phyloP scores from a whole-genome alignment of 2,329 filamentous ascomycete species.

The Trichothecium roseum region DNA sequence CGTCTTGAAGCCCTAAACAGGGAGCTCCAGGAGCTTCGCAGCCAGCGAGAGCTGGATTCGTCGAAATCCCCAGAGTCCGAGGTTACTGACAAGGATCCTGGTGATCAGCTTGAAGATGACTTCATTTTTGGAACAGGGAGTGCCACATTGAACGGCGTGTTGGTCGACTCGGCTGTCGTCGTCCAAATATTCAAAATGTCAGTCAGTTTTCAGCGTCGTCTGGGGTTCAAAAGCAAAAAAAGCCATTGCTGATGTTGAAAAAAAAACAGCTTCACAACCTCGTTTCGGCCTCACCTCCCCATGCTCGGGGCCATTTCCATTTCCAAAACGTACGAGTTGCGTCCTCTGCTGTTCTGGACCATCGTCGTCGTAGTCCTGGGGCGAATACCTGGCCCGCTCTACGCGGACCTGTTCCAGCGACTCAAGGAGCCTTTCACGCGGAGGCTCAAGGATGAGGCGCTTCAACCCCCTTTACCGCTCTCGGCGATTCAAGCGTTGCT shows the following conservation, averaged over 20 bases:
- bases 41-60: conserved; percentile 9
- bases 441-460: conserved; percentile 10
- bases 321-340: conserved; percentile 12
- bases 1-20: conserved; percentile 20
- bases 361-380: conserved; percentile 13
- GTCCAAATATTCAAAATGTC: conserved; percentile 2
- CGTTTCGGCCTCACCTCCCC: conserved; percentile 15
- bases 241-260: no score
- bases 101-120: conserved; percentile 9
- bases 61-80: not conserved
- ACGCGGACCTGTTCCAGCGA: conserved; percentile 10
- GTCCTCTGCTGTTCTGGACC: conserved; percentile 19
- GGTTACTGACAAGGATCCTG: conserved; percentile 9
- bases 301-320: conserved; percentile 16
- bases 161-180: not conserved
- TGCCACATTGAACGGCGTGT: not conserved
- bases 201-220: not conserved
- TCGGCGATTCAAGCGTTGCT: conserved; percentile 17
- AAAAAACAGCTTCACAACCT: conserved; percentile 9
- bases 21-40: conserved; percentile 19
- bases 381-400: conserved; percentile 8
- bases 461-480: conserved; percentile 15
- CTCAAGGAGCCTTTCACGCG: conserved; percentile 13
- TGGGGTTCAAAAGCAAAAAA: no score
- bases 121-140: not conserved